Evolutionary conservation across 768 basidiomycete genomes (phyloP).

Genomic region (Paxillus ammoniavirescens): DNA sequence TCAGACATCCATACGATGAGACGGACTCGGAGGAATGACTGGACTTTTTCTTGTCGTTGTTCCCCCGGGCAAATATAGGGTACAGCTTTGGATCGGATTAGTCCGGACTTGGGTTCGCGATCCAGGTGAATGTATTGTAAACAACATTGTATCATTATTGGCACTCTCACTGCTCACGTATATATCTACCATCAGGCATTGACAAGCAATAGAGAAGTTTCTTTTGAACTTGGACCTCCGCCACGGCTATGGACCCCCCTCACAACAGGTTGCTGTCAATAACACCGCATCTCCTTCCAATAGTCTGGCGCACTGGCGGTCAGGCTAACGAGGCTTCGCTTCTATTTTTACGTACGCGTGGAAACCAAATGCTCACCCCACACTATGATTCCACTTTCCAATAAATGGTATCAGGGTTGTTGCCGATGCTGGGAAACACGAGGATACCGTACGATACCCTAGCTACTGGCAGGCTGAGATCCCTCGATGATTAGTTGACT

Average conservation of each 20-base stretch:
- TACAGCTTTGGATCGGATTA: neutral
- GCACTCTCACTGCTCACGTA: neutral
- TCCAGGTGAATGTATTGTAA: slow-evolving; percentile 7
- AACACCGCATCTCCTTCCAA: too few relatives aligned
- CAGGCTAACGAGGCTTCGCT: too few relatives aligned
- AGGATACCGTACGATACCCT: too few relatives aligned
- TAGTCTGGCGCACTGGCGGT: too few relatives aligned
- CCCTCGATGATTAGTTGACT: too few relatives aligned
- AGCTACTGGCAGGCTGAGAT: too few relatives aligned
- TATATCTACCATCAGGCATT: neutral
- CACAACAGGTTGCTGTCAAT: too few relatives aligned
- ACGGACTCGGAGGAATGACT: neutral
- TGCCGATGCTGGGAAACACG: too few relatives aligned
- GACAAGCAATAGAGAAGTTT: neutral
- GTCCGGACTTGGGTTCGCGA: neutral
- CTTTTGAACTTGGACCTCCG: neutral
- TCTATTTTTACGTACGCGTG: too few relatives aligned
- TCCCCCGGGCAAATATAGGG: neutral
- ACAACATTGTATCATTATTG: slow-evolving; percentile 3
- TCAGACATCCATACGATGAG: slow-evolving; percentile 3
- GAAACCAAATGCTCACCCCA: too few relatives aligned
- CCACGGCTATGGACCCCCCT: neutral
- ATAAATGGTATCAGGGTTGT: too few relatives aligned
- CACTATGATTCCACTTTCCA: too few relatives aligned
- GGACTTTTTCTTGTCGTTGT: neutral